These are phyloP conservation scores for Trichoderma koningii DNA, from an alignment of 2,329 filamentous ascomycete genomes.

Conservation along the genomic window DNA sequence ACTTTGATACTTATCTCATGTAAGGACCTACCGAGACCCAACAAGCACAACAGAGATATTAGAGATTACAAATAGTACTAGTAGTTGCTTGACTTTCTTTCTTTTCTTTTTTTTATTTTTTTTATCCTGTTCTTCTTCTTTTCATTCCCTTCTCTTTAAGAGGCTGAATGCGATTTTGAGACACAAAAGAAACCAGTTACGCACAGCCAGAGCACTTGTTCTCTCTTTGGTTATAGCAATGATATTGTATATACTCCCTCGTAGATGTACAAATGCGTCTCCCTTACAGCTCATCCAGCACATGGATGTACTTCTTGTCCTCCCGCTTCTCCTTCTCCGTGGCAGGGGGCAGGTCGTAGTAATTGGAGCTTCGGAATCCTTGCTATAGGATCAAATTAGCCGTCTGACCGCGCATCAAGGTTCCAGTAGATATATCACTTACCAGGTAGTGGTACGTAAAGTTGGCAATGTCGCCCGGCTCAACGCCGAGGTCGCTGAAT, in stretches of 20 bases:
- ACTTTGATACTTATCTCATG: too few relatives aligned
- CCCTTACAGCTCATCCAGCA: slow-evolving; percentile 77
- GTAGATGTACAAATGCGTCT: slow-evolving; percentile 2
- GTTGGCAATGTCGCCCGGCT: slow-evolving; percentile 81
- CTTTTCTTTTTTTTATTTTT: background rate
- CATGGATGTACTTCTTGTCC: slow-evolving; percentile 96
- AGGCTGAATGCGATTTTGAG: background rate
- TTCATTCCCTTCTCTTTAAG: too few relatives aligned
- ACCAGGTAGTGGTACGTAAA: slow-evolving; percentile 94
- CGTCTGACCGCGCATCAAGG: background rate
- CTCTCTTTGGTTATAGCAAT: slow-evolving; percentile 8
- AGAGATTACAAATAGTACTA: background rate
- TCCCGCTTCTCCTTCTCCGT: slow-evolving; percentile 93
- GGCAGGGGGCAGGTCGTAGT: slow-evolving; percentile 90
- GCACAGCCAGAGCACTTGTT: slow-evolving; percentile 4
- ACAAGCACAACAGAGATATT: too few relatives aligned
- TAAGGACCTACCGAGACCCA: too few relatives aligned
- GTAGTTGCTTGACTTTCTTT: background rate
- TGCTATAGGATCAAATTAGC: slow-evolving; percentile 59
- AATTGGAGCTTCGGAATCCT: slow-evolving; percentile 84
- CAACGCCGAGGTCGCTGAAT: slow-evolving; percentile 89
- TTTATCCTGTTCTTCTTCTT: background rate
- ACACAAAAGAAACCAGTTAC: background rate
- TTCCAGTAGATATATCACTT: slow-evolving; percentile 43
- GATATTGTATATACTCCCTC: slow-evolving; percentile 18